Evolutionary conservation across 495 filamentous ascomycete species (phyloP), one percentile per base, ranked within the genome.

Genomic region (Antarctomyces pellizariae): DNA sequence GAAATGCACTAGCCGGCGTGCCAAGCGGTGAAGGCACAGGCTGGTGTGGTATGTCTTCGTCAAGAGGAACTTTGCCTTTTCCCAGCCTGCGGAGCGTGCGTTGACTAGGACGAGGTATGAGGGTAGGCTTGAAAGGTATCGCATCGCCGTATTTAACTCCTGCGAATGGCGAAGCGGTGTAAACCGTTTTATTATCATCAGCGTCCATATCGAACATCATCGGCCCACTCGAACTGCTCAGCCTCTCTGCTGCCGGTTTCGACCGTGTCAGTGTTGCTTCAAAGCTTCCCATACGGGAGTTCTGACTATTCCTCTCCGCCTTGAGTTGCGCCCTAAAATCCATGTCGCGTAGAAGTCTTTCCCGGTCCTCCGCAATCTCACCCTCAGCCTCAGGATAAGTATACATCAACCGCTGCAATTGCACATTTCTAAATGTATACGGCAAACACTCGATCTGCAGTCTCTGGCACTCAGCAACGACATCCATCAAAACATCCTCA

Each of bases 131-230:
- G n/a, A n/a, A n/a, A n/a, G n/a, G n/a, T n/a, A n/a, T n/a, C n/a
- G n/a, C n/a, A n/a, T n/a, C n/a, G n/a, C n/a, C n/a, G n/a, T n/a
- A n/a, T n/a, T n/a, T n/a, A n/a, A n/a, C n/a, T n/a, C n/a, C n/a
- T n/a, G n/a, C n/a, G n/a, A n/a, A n/a, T n/a, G n/a, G n/a, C n/a
- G n/a, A n/a, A n/a, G n/a, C n/a, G n/a, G n/a, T n/a, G n/a, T n/a
- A n/a, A n/a, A n/a, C n/a, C n/a, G 47, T 11, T 40, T 50, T 12
- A 18, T 23, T 22, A 32, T 48, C 54, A 21, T 78, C 80, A n/a
- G 84, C 79, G 31, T 91, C 83, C 78, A 91, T 91, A 33, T 80
- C 70, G 41, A 91, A 92, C 54, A 92, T 86, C 19, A 92, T 54
- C 35, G 92, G 80, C n/a, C 53, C 50, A 1, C 54, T 47, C 0